Conservation (phyloP, 176 grass and related monocot genomes). For the Musa schizocarpa region DNA sequence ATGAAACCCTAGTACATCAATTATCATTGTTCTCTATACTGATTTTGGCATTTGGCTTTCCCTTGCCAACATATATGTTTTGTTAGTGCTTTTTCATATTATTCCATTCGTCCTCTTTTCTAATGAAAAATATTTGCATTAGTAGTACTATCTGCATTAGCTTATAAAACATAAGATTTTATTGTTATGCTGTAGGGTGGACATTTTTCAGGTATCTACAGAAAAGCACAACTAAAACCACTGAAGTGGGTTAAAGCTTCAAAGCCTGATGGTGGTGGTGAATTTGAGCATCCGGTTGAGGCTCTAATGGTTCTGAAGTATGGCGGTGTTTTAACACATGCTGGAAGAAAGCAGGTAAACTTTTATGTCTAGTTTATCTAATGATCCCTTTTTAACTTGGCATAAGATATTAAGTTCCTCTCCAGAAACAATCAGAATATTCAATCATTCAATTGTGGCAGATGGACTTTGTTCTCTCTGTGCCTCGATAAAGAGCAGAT, state of each 20-base stretch:
- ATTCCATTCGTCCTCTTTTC: not conserved
- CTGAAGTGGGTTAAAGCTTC: slow-evolving; percentile 59
- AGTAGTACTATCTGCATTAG: no score
- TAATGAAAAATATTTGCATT: not conserved
- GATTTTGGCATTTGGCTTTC: not conserved
- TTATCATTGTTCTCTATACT: not conserved
- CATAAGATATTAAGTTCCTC: not conserved
- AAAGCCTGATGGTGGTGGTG: slow-evolving; percentile 45
- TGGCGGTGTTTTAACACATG: slow-evolving; percentile 92
- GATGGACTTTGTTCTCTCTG: no score
- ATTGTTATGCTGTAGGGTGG: slow-evolving; percentile 59
- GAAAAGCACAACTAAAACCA: slow-evolving; percentile 93
- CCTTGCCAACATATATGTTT: not conserved
- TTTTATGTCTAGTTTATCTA: slow-evolving; percentile 10
- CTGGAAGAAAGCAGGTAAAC: slow-evolving; percentile 86
- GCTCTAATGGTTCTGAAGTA: slow-evolving; percentile 97
- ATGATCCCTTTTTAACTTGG: not conserved
- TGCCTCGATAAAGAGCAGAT: not conserved
- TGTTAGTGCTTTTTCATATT: not conserved
- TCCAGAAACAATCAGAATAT: not conserved
- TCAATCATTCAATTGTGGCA: not conserved
- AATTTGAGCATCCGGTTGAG: slow-evolving; percentile 74
- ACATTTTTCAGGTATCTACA: slow-evolving; percentile 97
- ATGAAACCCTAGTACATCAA: no score
- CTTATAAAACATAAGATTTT: not conserved